These are phyloP conservation scores for Filosporella fistucella DNA, from an alignment of 495 filamentous ascomycete genomes.

Conservation along the genomic window DNA sequence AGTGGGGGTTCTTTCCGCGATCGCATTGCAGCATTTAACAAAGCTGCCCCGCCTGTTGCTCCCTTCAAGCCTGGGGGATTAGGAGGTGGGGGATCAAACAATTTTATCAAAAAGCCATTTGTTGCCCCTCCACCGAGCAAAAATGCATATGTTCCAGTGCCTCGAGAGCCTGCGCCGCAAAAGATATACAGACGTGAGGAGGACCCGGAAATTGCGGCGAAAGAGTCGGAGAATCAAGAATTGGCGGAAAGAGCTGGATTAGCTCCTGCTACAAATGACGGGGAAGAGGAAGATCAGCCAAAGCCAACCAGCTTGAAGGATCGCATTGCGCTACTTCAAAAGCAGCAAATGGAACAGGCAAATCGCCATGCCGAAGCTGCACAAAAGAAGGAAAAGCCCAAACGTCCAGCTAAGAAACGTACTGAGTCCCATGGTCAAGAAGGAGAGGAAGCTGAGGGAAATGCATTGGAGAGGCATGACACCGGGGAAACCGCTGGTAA, in stretches of 20 bases:
- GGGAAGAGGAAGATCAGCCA: constrained; percentile 70
- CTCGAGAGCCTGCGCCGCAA: constrained; percentile 56
- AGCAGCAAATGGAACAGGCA: constrained; percentile 86
- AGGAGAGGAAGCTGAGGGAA: constrained; percentile 29
- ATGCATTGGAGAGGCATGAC: constrained; percentile 38
- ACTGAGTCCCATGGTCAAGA: constrained; percentile 49
- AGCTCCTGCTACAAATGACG: constrained; percentile 39
- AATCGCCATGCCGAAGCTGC: constrained; percentile 71
- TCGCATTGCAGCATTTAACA: constrained; percentile 96
- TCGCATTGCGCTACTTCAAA: constrained; percentile 86
- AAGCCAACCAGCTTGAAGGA: constrained; percentile 93
- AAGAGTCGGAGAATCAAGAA: constrained; percentile 50
- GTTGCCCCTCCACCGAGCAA: constrained; percentile 93
- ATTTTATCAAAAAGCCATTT: constrained; percentile 97
- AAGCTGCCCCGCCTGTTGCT: constrained; percentile 74
- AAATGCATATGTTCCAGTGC: constrained; percentile 81
- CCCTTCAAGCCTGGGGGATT: constrained; percentile 78
- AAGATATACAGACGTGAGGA: constrained; percentile 86
- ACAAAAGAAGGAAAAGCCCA: constrained; percentile 87
- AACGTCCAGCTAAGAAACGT: constrained; percentile 73
- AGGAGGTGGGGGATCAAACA: constrained; percentile 45
- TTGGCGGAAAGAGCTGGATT: constrained; percentile 56
- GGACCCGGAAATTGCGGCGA: constrained; percentile 74
- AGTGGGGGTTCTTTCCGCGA: constrained; percentile 75
- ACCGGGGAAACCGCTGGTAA: constrained; percentile 49